These are phyloP conservation scores for Hypoxylon rubiginosum DNA, from an alignment of 2,329 filamentous ascomycete species.

Conservation along the genomic window DNA sequence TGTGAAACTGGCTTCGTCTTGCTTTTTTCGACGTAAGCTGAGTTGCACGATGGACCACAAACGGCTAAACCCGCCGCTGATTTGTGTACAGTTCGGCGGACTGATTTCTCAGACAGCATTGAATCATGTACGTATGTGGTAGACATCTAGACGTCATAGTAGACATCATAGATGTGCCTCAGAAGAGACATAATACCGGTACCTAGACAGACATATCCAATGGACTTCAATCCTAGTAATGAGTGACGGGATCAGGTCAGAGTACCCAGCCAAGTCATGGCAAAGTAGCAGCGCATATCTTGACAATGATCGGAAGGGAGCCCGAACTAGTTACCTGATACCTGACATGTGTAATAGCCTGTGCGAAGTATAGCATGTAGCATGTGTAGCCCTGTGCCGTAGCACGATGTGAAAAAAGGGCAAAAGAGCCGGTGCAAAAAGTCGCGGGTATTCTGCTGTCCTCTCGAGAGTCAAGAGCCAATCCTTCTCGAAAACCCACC, in stretches of 20 bases:
- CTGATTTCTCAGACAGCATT: slow-evolving; percentile 3
- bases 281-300: slow-evolving; percentile 15
- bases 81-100: slow-evolving; percentile 4
- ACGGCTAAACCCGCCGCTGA: slow-evolving; percentile 14
- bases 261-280: slow-evolving; percentile 6
- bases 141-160: not conserved
- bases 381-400: slow-evolving; percentile 2
- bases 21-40: slow-evolving; percentile 11
- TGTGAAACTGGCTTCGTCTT: slow-evolving; percentile 20
- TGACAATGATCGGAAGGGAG: slow-evolving; percentile 11
- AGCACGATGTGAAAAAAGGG: slow-evolving; percentile 4
- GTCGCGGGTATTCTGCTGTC: slow-evolving; percentile 31
- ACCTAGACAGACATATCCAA: slow-evolving; percentile 3
- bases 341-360: slow-evolving; percentile 22
- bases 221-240: not conserved
- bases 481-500: slow-evolving; percentile 32
- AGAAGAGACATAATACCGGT: slow-evolving; percentile 1
- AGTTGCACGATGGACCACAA: slow-evolving; percentile 16
- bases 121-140: not conserved
- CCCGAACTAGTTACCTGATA: slow-evolving; percentile 35
- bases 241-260: not conserved
- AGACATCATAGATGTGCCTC: not conserved
- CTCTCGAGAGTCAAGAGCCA: slow-evolving; percentile 22
- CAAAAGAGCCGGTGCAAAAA: slow-evolving; percentile 27
- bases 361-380: not conserved